Evolutionary conservation across 2,329 filamentous ascomycete genomes (phyloP).

Genomic region (Chaetomium strumarium): DNA sequence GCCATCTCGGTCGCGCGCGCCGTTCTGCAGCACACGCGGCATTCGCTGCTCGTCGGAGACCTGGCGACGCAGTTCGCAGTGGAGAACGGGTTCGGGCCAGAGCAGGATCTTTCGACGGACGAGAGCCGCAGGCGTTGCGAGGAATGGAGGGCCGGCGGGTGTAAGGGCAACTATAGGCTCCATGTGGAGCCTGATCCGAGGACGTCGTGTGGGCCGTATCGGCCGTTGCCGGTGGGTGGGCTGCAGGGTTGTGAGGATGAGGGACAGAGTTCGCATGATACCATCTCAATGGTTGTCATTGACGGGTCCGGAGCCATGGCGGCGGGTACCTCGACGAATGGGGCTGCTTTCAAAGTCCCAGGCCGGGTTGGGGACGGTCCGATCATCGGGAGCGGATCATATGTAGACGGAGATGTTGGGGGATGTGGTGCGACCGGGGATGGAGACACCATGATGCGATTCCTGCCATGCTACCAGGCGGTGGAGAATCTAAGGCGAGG

Average conservation of each 20-base stretch:
- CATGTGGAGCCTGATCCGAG: conserved; percentile 40
- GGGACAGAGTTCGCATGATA: conserved; percentile 41
- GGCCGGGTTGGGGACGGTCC: conserved; percentile 52
- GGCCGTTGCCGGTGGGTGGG: conserved; percentile 26
- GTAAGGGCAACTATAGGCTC: conserved; percentile 47
- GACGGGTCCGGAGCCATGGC: conserved; percentile 42
- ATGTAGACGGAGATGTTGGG: conserved; percentile 48
- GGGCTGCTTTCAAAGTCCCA: conserved; percentile 48
- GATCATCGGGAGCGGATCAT: conserved; percentile 49
- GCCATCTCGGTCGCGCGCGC: conserved; percentile 45
- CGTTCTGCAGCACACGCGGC: conserved; percentile 46
- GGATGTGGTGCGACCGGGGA: conserved; percentile 53
- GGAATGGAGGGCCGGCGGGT: conserved; percentile 37
- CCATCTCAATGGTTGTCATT: conserved; percentile 48
- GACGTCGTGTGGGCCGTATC: conserved; percentile 43
- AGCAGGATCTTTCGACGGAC: conserved; percentile 39
- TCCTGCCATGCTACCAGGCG: conserved; percentile 52
- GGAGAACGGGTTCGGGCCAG: conserved; percentile 41
- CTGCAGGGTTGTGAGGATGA: not conserved
- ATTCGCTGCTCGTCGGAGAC: conserved; percentile 48
- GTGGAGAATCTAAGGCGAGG: conserved; percentile 47
- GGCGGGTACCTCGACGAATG: conserved; percentile 51
- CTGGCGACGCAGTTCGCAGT: conserved; percentile 48
- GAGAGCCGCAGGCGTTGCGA: conserved; percentile 36
- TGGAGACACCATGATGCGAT: conserved; percentile 53